phyloP scores from a whole-genome alignment of 2,329 filamentous ascomycete genomes.

The Fusarium sarcochroum region DNA sequence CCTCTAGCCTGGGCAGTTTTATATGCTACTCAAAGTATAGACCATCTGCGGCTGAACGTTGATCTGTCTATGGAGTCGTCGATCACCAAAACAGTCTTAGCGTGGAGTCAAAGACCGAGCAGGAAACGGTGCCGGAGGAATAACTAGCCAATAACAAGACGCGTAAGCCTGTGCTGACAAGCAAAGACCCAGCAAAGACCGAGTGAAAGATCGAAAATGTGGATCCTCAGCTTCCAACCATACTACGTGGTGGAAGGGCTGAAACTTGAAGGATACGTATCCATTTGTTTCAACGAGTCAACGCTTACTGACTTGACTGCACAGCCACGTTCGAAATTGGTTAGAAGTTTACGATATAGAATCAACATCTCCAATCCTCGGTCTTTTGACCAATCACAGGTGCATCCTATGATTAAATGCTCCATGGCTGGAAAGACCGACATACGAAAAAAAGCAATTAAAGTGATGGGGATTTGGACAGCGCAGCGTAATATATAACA shows the following conservation, averaged over 20 bases:
- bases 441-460: background rate
- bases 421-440: background rate
- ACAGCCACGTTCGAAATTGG: background rate
- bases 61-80: background rate
- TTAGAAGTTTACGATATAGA: background rate
- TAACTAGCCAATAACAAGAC: rapidly evolving
- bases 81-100: background rate
- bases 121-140: background rate
- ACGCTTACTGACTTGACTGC: too few species aligned
- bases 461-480: background rate
- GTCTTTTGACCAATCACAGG: background rate
- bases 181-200: slow-evolving; percentile 20
- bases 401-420: too few species aligned
- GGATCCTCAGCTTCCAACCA: too few species aligned
- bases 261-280: too few species aligned
- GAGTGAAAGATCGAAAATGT: background rate
- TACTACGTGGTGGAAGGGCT: too few species aligned
- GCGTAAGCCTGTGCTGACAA: background rate
- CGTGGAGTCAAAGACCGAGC: slow-evolving; percentile 20
- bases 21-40: too few species aligned
- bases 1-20: too few species aligned
- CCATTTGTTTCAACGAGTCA: too few species aligned
- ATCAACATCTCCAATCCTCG: background rate
- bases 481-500: background rate
- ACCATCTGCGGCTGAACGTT: background rate